phyloP scores from a whole-genome alignment of 169 alveolate genomes.

The Eimeria acervulina region DNA sequence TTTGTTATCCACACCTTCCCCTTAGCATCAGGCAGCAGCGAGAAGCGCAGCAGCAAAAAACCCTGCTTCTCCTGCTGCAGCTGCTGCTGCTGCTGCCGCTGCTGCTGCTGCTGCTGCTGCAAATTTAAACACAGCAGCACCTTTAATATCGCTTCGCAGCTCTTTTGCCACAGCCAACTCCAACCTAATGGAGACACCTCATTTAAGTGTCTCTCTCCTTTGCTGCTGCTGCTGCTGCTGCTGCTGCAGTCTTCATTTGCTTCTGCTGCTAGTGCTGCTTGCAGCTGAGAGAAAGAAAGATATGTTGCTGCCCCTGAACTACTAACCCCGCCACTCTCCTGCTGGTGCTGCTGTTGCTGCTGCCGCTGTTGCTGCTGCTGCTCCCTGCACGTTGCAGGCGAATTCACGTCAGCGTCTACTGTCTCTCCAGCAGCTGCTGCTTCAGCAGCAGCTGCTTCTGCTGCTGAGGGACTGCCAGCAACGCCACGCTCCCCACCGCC shows the following conservation, averaged over 20 bases:
- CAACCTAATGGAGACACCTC: neutral
- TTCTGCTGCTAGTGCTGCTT: conserved; percentile 45
- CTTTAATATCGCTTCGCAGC: conserved; percentile 54
- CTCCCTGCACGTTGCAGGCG: neutral
- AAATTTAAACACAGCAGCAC: neutral
- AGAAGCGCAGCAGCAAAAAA: conserved; percentile 29
- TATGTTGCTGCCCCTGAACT: neutral
- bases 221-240: neutral
- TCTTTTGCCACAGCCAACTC: neutral
- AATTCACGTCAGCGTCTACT: neutral
- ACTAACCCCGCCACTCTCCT: neutral
- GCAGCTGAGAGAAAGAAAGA: conserved; percentile 24
- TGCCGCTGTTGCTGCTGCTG: conserved; percentile 21
- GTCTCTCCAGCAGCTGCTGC: neutral
- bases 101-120: no score
- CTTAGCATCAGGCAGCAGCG: neutral
- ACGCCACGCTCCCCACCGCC: neutral
- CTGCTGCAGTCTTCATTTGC: neutral
- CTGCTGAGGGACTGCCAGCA: neutral
- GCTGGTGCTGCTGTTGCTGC: neutral
- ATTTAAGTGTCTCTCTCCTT: neutral
- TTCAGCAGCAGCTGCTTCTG: conserved; percentile 40
- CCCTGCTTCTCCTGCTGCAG: conserved; percentile 53
- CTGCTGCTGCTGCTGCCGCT: no score
- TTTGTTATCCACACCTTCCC: conserved; percentile 37